These are phyloP conservation scores for Skeletonema marinoi DNA, from an alignment of 108 stramenopile genomes.

Conservation along the genomic window DNA sequence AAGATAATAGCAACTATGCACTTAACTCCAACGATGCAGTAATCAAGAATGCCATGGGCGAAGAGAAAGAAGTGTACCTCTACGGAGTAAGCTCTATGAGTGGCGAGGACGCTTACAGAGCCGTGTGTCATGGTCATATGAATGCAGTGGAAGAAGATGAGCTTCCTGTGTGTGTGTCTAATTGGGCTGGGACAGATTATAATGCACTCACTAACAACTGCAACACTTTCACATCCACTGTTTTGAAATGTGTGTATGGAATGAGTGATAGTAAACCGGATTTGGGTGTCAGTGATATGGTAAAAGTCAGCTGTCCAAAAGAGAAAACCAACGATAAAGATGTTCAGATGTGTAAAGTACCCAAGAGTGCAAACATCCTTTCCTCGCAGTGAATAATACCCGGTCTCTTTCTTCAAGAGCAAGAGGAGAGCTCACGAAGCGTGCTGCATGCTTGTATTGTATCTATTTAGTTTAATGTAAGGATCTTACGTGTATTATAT, in stretches of 20 bases:
- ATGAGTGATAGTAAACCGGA: constrained; percentile 46
- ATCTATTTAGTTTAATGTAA: too few species aligned
- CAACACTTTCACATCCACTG: constrained; percentile 47
- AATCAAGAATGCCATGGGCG: constrained; percentile 44
- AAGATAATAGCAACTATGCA: constrained; percentile 30
- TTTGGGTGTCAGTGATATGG: constrained; percentile 49
- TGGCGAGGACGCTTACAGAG: constrained; percentile 36
- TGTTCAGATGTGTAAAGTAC: not conserved
- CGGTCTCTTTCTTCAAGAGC: too few species aligned
- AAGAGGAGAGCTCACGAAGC: too few species aligned
- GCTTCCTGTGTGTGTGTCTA: constrained; percentile 41
- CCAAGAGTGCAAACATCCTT: not conserved
- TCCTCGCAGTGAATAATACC: too few species aligned
- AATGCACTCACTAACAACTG: constrained; percentile 54
- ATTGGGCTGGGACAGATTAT: constrained; percentile 50
- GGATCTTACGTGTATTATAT: too few species aligned
- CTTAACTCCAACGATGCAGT: constrained; percentile 39
- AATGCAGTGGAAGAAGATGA: constrained; percentile 26
- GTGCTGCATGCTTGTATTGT: too few species aligned
- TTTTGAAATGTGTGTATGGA: constrained; percentile 50
- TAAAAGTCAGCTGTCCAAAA: constrained; percentile 32
- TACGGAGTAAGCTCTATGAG: constrained; percentile 29
- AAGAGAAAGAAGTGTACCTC: constrained; percentile 40
- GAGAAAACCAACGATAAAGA: constrained; percentile 18
- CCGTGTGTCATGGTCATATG: constrained; percentile 41